phyloP scores from a whole-genome alignment of 441 rosid species.

The Eutrema salsugineum region DNA sequence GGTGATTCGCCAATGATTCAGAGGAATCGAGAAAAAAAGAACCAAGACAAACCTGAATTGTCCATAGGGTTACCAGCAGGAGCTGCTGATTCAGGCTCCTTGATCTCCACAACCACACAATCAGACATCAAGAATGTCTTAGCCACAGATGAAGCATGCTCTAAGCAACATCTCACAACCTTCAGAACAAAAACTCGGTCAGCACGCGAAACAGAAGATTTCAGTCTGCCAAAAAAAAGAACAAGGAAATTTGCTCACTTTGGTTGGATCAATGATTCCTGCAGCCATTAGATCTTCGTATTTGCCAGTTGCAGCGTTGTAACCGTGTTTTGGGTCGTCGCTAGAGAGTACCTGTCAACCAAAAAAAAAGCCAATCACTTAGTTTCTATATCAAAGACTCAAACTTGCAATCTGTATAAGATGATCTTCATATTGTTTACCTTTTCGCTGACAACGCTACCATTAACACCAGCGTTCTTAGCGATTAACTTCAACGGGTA shows the following conservation, averaged over 20 bases:
- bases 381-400: background rate
- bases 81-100: conserved; percentile 62
- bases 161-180: conserved; percentile 97
- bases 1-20: background rate
- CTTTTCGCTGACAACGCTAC: conserved; percentile 90
- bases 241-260: conserved; percentile 42
- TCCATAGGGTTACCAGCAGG: conserved; percentile 86
- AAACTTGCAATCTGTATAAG: background rate
- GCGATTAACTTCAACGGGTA: conserved; percentile 89
- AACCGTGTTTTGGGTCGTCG: conserved; percentile 63
- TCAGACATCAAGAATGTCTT: conserved; percentile 93
- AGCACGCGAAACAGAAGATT: background rate
- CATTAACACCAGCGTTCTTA: conserved; percentile 94
- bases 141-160: conserved; percentile 90
- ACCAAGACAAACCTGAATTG: conserved; percentile 59
- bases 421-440: conserved; percentile 25
- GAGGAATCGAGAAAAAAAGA: background rate
- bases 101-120: conserved; percentile 89
- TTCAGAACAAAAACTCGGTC: background rate
- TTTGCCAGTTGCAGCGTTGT: conserved; percentile 90
- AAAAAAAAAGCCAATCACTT: background rate
- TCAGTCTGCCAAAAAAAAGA: background rate
- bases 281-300: conserved; percentile 98
- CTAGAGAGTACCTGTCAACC: conserved; percentile 61
- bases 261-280: conserved; percentile 94